Evolutionary conservation across 192 early-diverging fungal genomes (phyloP).

Genomic region (Geranomyces variabilis): DNA sequence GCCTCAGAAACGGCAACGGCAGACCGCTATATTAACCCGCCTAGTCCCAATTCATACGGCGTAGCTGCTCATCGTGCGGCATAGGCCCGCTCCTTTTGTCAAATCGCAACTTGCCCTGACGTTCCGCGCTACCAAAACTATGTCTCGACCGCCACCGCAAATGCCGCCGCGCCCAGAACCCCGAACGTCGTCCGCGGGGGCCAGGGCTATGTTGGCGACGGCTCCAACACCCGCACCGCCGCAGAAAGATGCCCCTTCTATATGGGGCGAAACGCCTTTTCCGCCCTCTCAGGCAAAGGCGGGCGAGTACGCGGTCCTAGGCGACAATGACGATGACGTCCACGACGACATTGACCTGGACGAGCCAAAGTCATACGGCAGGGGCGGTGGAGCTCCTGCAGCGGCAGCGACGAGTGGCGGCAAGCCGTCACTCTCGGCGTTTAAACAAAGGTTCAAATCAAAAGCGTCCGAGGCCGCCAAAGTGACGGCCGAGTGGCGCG

Average conservation of each 20-base stretch:
- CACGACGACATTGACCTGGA: not conserved
- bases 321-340: not conserved
- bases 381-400: not conserved
- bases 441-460: constrained; percentile 27
- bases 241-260: not conserved
- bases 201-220: not conserved
- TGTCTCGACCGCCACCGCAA: not conserved
- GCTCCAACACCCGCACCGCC: not conserved
- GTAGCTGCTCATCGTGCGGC: too few relatives aligned
- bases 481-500: constrained; percentile 32
- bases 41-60: too few relatives aligned
- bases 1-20: too few relatives aligned
- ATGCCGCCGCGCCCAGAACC: constrained; percentile 7
- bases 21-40: too few relatives aligned
- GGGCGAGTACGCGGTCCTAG: not conserved
- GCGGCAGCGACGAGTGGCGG: not conserved
- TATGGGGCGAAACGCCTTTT: not conserved
- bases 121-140: not conserved
- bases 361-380: not conserved
- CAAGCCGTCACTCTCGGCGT: constrained; percentile 9
- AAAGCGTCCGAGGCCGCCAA: constrained; percentile 31
- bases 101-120: not conserved
- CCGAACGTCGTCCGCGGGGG: not conserved
- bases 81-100: too few relatives aligned
- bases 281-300: not conserved